Percentiles rank a stretch among this genome's conserved stretches.
Evolutionary conservation across 371 early-diverging fungal species (phyloP).

Genomic region (Mucor irregularis): DNA sequence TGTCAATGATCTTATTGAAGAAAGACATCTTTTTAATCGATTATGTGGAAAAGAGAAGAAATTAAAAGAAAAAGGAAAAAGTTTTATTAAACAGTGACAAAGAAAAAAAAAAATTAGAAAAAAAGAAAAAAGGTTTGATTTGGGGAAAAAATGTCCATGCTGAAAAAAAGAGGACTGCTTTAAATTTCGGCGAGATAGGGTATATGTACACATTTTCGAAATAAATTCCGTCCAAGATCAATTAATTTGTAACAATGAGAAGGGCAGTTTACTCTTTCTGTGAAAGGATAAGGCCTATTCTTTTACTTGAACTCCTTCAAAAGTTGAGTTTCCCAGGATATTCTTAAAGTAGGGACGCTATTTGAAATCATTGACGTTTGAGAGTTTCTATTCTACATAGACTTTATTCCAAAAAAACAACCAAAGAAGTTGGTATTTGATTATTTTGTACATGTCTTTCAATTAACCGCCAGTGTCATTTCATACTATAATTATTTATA

Average conservation of each 20-base stretch:
- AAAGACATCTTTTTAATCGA: conserved; percentile 12
- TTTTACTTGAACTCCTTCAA: too few species aligned
- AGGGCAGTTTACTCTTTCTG: too few species aligned
- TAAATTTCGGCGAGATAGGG: neutral
- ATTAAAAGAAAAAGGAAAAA: neutral
- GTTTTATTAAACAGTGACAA: neutral
- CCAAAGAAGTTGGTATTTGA: too few species aligned
- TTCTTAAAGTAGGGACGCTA: too few species aligned
- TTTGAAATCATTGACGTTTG: too few species aligned
- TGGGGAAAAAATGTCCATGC: neutral
- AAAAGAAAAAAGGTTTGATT: neutral
- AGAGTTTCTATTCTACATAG: too few species aligned
- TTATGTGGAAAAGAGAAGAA: neutral
- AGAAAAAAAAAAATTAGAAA: neutral
- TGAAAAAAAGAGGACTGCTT: neutral
- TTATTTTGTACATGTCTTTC: too few species aligned
- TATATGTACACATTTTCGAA: neutral
- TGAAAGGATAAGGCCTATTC: too few species aligned
- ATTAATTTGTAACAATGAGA: neutral
- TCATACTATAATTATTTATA: too few species aligned
- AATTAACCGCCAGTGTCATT: neutral
- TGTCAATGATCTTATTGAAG: conserved; percentile 22
- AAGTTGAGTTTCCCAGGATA: too few species aligned
- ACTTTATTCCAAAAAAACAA: too few species aligned
- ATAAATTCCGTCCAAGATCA: neutral